A percentile compares a stretch with the other conserved stretches of the same genome.
Conservation (phyloP, 2,329 filamentous ascomycete species). For the Pyrenophora teres region DNA sequence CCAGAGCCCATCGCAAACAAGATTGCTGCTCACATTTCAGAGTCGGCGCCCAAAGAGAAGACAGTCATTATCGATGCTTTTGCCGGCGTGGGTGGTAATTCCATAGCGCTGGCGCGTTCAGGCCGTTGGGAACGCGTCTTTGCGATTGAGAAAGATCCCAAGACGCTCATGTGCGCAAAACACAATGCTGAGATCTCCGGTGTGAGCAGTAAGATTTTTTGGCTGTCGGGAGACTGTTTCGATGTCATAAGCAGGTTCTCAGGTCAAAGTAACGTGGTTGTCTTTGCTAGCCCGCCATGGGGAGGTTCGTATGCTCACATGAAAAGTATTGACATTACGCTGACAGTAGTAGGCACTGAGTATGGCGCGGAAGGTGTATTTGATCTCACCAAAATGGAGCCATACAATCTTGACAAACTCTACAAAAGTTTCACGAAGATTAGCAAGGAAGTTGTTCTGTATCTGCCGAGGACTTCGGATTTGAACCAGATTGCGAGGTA, state of each 20-base stretch:
- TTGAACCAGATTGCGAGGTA: slow-evolving; percentile 47
- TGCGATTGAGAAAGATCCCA: slow-evolving; percentile 82
- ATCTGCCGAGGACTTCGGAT: slow-evolving; percentile 68
- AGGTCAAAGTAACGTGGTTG: slow-evolving; percentile 58
- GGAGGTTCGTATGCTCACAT: slow-evolving; percentile 59
- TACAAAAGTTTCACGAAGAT: slow-evolving; percentile 48
- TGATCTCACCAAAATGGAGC: slow-evolving; percentile 82
- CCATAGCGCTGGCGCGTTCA: slow-evolving; percentile 88
- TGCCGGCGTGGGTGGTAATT: slow-evolving; percentile 88
- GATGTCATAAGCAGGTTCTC: slow-evolving; percentile 64
- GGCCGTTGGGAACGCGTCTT: slow-evolving; percentile 82
- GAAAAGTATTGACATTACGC: neutral
- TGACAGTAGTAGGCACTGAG: slow-evolving; percentile 57
- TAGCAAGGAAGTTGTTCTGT: slow-evolving; percentile 68
- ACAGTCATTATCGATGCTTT: slow-evolving; percentile 84
- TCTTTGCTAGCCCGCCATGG: slow-evolving; percentile 78
- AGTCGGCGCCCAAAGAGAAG: slow-evolving; percentile 59
- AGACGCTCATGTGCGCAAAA: slow-evolving; percentile 85
- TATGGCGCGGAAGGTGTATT: slow-evolving; percentile 74
- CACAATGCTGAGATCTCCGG: slow-evolving; percentile 89
- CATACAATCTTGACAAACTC: slow-evolving; percentile 66
- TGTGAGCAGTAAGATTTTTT: slow-evolving; percentile 76
- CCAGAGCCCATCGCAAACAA: slow-evolving; percentile 75
- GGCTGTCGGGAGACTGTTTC: slow-evolving; percentile 87
- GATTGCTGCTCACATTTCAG: slow-evolving; percentile 73